Evolutionary conservation across 1,284 basidiomycete genomes (phyloP).

Genomic region (Singerocomus rubriflavus): DNA sequence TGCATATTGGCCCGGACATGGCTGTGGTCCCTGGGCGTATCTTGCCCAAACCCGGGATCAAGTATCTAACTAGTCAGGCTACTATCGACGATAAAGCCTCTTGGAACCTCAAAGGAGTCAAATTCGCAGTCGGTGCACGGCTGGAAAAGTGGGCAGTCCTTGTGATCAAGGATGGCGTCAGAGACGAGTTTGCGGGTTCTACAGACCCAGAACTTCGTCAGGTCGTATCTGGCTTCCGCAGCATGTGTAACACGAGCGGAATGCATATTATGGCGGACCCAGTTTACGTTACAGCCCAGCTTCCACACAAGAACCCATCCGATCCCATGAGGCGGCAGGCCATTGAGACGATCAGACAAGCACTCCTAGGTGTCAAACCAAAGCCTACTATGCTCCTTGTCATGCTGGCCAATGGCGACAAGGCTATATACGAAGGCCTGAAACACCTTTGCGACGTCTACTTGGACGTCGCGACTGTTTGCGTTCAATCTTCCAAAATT

Average conservation of each 20-base stretch:
- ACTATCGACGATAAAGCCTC: conserved; percentile 57
- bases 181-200: conserved; percentile 49
- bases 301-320: conserved; percentile 18
- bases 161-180: conserved; percentile 56
- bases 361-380: conserved; percentile 27
- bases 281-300: conserved; percentile 15
- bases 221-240: conserved; percentile 50
- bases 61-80: conserved; percentile 47
- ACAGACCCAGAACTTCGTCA: conserved; percentile 49
- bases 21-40: conserved; percentile 74
- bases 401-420: conserved; percentile 65
- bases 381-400: conserved; percentile 52
- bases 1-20: conserved; percentile 64
- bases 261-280: conserved; percentile 43
- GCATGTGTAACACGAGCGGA: conserved; percentile 61
- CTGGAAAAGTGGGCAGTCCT: conserved; percentile 64
- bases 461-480: conserved; percentile 70
- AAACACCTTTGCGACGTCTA: conserved; percentile 69
- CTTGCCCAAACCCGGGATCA: conserved; percentile 55
- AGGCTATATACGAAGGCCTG: conserved; percentile 67
- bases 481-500: conserved; percentile 67
- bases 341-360: conserved; percentile 18
- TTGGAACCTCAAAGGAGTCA: conserved; percentile 70
- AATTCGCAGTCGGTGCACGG: conserved; percentile 54
- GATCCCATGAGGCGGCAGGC: conserved; percentile 25